phyloP scores from a whole-genome alignment of 2,329 filamentous ascomycete species.

The Sporothrix schenckii region DNA sequence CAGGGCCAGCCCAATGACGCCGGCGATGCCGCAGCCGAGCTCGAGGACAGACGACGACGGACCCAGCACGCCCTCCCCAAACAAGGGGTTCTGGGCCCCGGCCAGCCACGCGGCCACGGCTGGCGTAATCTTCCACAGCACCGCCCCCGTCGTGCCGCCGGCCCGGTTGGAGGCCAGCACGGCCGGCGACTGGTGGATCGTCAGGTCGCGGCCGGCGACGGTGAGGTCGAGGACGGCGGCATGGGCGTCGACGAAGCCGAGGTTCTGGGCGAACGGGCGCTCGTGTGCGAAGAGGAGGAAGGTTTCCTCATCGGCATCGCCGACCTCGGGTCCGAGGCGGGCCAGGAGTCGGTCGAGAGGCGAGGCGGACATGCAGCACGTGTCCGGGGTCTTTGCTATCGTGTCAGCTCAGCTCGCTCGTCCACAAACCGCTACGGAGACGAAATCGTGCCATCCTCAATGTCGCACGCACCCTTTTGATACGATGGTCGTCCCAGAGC shows the following conservation, averaged over 20 bases:
- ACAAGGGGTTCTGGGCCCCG: conserved; percentile 64
- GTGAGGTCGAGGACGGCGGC: conserved; percentile 64
- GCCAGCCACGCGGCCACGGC: conserved; percentile 80
- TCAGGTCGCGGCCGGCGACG: conserved; percentile 70
- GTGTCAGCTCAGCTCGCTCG: not conserved
- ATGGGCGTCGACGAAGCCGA: conserved; percentile 81
- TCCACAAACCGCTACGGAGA: not conserved
- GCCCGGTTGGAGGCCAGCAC: conserved; percentile 76
- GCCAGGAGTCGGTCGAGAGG: conserved; percentile 26
- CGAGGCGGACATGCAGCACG: not conserved
- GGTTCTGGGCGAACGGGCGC: conserved; percentile 68
- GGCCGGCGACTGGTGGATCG: conserved; percentile 80
- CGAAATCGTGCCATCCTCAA: not conserved
- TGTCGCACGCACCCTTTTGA: not conserved
- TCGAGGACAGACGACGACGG: conserved; percentile 68
- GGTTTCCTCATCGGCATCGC: conserved; percentile 70
- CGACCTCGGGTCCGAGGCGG: conserved; percentile 49
- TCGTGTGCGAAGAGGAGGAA: conserved; percentile 82
- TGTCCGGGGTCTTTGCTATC: not conserved
- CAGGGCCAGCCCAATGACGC: conserved; percentile 72
- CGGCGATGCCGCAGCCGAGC: conserved; percentile 85
- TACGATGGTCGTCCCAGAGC: not conserved
- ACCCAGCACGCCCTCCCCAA: conserved; percentile 52
- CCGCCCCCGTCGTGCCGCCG: conserved; percentile 62
- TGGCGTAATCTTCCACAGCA: conserved; percentile 90